Evolutionary conservation across 2,329 filamentous ascomycete genomes (phyloP), one percentile per base, ranked within the genome.

Genomic region (Apiospora malaysiana): DNA sequence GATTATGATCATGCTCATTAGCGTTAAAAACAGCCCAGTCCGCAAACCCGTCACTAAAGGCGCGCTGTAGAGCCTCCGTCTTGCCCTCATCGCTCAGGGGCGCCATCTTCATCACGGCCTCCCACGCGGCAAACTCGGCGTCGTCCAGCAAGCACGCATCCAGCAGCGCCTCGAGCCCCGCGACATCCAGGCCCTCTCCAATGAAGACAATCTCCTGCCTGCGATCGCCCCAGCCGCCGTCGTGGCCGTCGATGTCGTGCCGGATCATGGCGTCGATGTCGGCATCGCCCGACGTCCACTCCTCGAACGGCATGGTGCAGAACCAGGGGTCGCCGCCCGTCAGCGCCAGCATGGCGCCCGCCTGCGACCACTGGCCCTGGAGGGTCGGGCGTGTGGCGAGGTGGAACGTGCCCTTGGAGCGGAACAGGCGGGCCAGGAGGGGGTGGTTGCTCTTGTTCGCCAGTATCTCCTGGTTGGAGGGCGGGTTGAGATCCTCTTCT

Each of bases 181-280:
- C 76, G 1, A 83, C 76, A 68, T 92, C 84, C 18, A 94, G 83
- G 6, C 85, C 84, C 78, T 93, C 90, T 0, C 92, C 92, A 71
- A 94, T 93, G 72, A 94, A 92, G 2, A 94, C 92, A 8, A 94
- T 78, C 78, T 94, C 92, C 77, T 94, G 91, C 2, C 91, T 84
- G 1, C 91, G 84, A 74, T 94, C 92, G 0, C 90, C 91, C 90
- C 91, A 93, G 37, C 86, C 85, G 8, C 81, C 76, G 27, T 88
- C 84, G 73, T 88, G 77, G 37, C 88, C 84, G 73, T 88, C 10
- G n/a, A 67, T 67, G 40, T 67, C 65, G 70, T 86, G 83, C 56
- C 80, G 76, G 16, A 88, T 83, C 0, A 87, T 85, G 8, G 82
- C 81, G 45, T 88, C 82, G 0, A 87, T 83, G n/a, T 83, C 79